A percentile compares a stretch with the other conserved stretches of the same genome.
These are phyloP conservation scores for Hamigera avellanea DNA, from an alignment of 495 filamentous ascomycete species.

Conservation along the genomic window DNA sequence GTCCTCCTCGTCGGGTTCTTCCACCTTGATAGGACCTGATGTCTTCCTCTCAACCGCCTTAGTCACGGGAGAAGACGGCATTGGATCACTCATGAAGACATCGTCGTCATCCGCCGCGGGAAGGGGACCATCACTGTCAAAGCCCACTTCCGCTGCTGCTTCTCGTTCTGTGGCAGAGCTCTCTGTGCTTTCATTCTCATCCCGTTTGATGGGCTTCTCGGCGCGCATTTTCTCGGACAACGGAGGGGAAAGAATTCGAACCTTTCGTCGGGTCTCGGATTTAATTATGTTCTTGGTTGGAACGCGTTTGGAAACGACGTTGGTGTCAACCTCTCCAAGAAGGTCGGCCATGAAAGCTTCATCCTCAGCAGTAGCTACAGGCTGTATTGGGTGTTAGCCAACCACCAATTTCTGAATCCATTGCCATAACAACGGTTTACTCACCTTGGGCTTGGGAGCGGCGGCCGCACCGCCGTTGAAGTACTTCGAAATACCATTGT, in stretches of 20 bases:
- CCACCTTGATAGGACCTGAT: conserved; percentile 43
- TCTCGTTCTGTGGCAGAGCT: conserved; percentile 22
- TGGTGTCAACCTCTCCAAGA: conserved; percentile 80
- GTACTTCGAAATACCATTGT: conserved; percentile 86
- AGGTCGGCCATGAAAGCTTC: conserved; percentile 75
- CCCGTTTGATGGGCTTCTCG: conserved; percentile 31
- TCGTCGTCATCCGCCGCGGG: conserved; percentile 44
- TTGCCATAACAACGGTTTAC: conserved; percentile 7
- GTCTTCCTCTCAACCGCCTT: conserved; percentile 70
- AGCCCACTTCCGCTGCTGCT: conserved; percentile 22
- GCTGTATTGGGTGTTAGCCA: conserved; percentile 12
- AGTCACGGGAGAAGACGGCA: conserved; percentile 76
- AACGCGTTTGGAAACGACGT: conserved; percentile 47
- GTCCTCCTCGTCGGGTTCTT: conserved; percentile 59
- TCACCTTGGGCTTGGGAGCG: conserved; percentile 68
- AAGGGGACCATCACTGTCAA: conserved; percentile 47
- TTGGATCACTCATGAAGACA: conserved; percentile 71
- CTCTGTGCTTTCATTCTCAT: conserved; percentile 31
- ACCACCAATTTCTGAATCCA: not conserved
- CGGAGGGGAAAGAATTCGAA: conserved; percentile 68
- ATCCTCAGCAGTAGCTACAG: conserved; percentile 63
- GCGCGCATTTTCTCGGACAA: conserved; percentile 33
- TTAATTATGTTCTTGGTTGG: conserved; percentile 54
- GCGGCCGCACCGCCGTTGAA: conserved; percentile 65
- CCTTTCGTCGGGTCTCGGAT: conserved; percentile 62